These are phyloP conservation scores for Pythium phragmitis DNA, from an alignment of 352 stramenopile genomes.

Conservation along the genomic window DNA sequence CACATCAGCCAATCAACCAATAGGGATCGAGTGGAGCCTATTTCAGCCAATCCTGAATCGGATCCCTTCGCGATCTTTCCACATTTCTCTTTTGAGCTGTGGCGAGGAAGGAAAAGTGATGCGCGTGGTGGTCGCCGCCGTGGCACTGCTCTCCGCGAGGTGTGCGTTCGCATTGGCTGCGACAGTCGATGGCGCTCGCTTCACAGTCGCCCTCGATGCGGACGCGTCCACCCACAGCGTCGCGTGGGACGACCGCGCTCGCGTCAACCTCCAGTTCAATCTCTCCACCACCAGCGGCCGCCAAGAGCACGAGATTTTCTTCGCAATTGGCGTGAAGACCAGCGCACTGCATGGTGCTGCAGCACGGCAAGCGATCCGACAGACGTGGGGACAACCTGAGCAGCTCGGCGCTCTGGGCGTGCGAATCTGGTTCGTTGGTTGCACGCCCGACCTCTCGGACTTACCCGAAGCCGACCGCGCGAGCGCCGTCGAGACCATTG, in stretches of 20 bases:
- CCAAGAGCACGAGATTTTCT: neutral
- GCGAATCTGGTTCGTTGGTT: conserved; percentile 39
- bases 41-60: conserved; percentile 1
- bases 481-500: conserved; percentile 6
- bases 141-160: neutral
- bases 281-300: neutral
- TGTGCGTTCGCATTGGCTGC: neutral
- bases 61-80: neutral
- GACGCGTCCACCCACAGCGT: neutral
- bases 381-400: conserved; percentile 33
- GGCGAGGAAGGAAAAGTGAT: neutral
- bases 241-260: neutral
- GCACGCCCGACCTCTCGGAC: conserved; percentile 14
- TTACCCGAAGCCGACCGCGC: neutral
- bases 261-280: neutral
- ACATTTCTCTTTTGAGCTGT: neutral
- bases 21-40: neutral
- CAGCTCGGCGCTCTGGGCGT: conserved; percentile 19
- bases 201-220: neutral
- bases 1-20: neutral
- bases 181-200: neutral
- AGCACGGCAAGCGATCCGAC: conserved; percentile 8
- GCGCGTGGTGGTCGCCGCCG: neutral
- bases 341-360: conserved; percentile 33
- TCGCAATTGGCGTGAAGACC: conserved; percentile 48